Evolutionary conservation across 805 yeast genomes (phyloP), one percentile per base, ranked within the genome.

Genomic region (Ogataea trehalophila): DNA sequence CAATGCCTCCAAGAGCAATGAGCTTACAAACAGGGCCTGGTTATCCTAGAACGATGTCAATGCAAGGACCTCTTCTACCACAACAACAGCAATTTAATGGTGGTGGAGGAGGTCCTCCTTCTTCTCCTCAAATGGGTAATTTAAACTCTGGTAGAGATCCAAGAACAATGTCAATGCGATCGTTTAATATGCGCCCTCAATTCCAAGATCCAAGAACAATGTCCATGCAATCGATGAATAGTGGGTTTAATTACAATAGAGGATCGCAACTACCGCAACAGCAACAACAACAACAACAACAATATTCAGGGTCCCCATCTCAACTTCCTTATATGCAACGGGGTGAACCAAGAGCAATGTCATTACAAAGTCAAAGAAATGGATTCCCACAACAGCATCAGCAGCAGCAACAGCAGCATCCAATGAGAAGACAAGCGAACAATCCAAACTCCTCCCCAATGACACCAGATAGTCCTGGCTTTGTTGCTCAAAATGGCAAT

Each of bases 81-180:
- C 36, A 18, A 20, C 20, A 20, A 20, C 20, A 20, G 5, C 36
- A 18, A 39, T 15, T 26, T 11, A 13, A 4, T 26, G 31, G 31
- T 26, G 31, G 20, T 20, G 20, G n/a, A n/a, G n/a, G n/a, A n/a
- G n/a, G n/a, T n/a, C n/a, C n/a, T n/a, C n/a, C n/a, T n/a, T n/a
- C 20, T 20, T 4, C 20, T 20, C 20, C 31, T 26, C 31, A 11
- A 9, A 26, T 6, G 13, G 13, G 31, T 11, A 26, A 26, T 26
- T 11, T 11, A 26, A 26, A 15, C 15, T 14, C 13, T 16, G 54
- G 35, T 15, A 48, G 48, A 22, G 74, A 68, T 36, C 74, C 76
- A 14, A 61, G 79, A 36, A 65, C 80, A 5, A 74, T 73, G 80
- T 75, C 80, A 1, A 68, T 56, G 70, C 69, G 55, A 59, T 63